A percentile compares a stretch with the other conserved stretches of the same genome.
Conservation (phyloP, 2,329 filamentous ascomycete species). For the Diplodia seriata region DNA sequence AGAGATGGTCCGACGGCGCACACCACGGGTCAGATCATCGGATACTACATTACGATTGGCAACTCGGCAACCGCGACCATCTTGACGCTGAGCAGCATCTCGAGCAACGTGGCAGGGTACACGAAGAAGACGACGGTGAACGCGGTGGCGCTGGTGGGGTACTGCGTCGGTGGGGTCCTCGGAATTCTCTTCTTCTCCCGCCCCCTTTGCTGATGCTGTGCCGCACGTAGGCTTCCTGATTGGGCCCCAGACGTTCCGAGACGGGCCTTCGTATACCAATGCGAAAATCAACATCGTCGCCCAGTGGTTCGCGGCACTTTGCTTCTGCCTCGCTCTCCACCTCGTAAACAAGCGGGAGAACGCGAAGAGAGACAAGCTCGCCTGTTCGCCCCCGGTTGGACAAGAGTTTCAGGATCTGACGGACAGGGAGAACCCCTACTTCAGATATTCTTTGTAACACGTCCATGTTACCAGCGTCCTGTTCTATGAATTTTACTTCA, state of each 20-base stretch:
- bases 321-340: constrained; percentile 1
- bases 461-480: background rate
- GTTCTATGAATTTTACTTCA: too few species aligned
- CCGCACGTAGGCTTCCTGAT: background rate
- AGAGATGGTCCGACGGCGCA: constrained; percentile 3
- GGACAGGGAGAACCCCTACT: background rate
- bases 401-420: constrained; percentile 2
- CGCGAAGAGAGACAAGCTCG: background rate
- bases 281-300: constrained; percentile 16
- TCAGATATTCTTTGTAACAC: background rate
- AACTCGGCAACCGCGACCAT: constrained; percentile 9
- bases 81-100: constrained; percentile 8
- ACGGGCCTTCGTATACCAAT: constrained; percentile 1
- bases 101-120: constrained; percentile 11
- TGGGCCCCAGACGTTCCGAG: constrained; percentile 7
- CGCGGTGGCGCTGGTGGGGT: constrained; percentile 5
- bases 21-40: constrained; percentile 6
- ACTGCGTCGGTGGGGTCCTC: background rate
- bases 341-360: constrained; percentile 1
- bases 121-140: constrained; percentile 23
- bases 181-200: too few species aligned
- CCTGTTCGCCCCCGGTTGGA: background rate
- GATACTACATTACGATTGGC: constrained; percentile 19
- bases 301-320: constrained; percentile 16
- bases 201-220: background rate